A percentile compares a stretch with the other conserved stretches of the same genome.
Evolutionary conservation across 1,284 basidiomycete species (phyloP).

Genomic region (Irpex rosettiformis): DNA sequence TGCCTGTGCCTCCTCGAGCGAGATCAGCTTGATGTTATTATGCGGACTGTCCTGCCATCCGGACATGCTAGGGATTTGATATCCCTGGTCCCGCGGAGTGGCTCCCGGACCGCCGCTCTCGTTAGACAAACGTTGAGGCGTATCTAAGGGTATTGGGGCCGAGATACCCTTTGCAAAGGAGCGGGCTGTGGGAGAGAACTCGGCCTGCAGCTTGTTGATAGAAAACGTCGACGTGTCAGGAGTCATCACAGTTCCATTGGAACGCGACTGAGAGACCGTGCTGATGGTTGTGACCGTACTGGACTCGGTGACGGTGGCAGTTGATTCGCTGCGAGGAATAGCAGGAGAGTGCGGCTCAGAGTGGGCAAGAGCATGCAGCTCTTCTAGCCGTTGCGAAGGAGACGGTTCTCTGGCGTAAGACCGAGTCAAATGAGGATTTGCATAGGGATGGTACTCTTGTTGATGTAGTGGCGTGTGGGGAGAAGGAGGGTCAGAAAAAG

Average conservation of each 20-base stretch:
- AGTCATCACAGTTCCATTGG: constrained; percentile 38
- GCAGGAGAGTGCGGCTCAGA: constrained; percentile 15
- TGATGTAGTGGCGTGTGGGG: constrained; percentile 21
- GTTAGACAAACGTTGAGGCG: constrained; percentile 13
- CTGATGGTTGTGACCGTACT: constrained; percentile 29
- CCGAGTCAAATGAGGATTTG: constrained; percentile 61
- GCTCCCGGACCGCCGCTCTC: constrained; percentile 13
- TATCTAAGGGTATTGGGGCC: constrained; percentile 28
- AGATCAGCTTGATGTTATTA: constrained; percentile 62
- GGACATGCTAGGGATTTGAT: constrained; percentile 17
- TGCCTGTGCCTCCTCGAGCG: constrained; percentile 72
- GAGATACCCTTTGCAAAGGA: constrained; percentile 27
- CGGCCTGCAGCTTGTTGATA: constrained; percentile 31
- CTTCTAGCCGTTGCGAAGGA: constrained; percentile 22
- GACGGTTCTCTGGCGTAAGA: constrained; percentile 34
- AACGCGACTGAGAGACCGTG: constrained; percentile 37
- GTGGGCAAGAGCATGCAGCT: constrained; percentile 11
- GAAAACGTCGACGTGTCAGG: constrained; percentile 47
- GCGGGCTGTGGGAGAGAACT: constrained; percentile 23
- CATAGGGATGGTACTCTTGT: constrained; percentile 59
- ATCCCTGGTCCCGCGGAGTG: constrained; percentile 4
- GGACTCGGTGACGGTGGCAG: constrained; percentile 49
- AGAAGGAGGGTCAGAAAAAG: constrained; percentile 20
- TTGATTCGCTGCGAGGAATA: constrained; percentile 43
- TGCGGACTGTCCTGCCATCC: constrained; percentile 45